A percentile compares a stretch with the other conserved stretches of the same genome.
Evolutionary conservation across 1,139 yeast genomes (phyloP).

Genomic region (Suhomyces taliae): DNA sequence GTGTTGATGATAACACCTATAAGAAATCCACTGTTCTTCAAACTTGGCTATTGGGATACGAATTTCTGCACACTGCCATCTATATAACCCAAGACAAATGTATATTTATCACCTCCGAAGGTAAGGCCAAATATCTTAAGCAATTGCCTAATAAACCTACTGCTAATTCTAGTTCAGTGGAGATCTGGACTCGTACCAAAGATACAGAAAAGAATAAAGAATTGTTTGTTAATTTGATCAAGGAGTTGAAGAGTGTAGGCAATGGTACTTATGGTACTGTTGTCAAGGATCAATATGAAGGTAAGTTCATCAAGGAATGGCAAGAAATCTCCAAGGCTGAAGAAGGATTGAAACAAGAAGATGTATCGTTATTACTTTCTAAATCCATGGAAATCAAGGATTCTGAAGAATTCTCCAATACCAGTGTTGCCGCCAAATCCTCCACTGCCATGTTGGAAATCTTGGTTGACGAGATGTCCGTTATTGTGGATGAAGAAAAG

Average conservation of each 20-base stretch:
- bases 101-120: constrained; percentile 74
- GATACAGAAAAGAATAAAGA: constrained; percentile 74
- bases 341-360: constrained; percentile 26
- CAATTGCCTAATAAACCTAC: constrained; percentile 46
- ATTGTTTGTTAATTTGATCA: constrained; percentile 61
- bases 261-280: constrained; percentile 59
- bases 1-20: constrained; percentile 88
- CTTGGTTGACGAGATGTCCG: constrained; percentile 87
- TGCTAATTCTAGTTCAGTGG: constrained; percentile 47
- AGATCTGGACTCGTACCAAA: constrained; percentile 77
- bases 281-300: constrained; percentile 73
- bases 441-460: constrained; percentile 79
- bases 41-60: constrained; percentile 92
- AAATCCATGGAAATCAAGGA: constrained; percentile 73
- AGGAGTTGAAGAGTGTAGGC: constrained; percentile 44
- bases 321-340: constrained; percentile 52
- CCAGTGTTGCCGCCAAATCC: constrained; percentile 73
- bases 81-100: constrained; percentile 62
- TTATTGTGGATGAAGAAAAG: constrained; percentile 81
- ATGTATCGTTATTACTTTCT: constrained; percentile 49
- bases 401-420: constrained; percentile 65
- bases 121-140: constrained; percentile 80
- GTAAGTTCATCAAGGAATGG: constrained; percentile 85
- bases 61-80: constrained; percentile 86
- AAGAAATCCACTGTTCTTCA: constrained; percentile 87